Conservation (phyloP, 179 eudicot species). For the Beta macrorhiza region DNA sequence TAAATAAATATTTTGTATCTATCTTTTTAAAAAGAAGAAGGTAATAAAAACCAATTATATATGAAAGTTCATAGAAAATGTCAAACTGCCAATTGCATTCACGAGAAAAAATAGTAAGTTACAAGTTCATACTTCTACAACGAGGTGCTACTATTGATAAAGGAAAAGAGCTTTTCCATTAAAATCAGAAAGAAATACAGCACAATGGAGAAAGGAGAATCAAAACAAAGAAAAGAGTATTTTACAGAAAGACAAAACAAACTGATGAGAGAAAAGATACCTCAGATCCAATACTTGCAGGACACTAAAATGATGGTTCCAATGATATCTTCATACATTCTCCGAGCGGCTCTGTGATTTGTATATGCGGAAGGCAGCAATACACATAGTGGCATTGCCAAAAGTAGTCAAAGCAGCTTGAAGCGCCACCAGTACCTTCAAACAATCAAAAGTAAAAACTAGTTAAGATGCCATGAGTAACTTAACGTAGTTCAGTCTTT, state of each 20-base stretch:
- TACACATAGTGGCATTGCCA: slow-evolving; percentile 80
- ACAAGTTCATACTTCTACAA: slow-evolving; percentile 1
- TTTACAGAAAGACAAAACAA: slow-evolving; percentile 9
- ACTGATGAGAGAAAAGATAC: slow-evolving; percentile 15
- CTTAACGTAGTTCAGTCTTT: neutral
- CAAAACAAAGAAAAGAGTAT: neutral
- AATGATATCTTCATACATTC: slow-evolving; percentile 34
- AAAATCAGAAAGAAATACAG: slow-evolving; percentile 9
- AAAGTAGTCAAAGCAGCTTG: slow-evolving; percentile 87
- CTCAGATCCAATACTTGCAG: neutral
- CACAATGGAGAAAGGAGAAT: no score
- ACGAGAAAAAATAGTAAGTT: slow-evolving; percentile 3
- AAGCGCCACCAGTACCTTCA: slow-evolving; percentile 79
- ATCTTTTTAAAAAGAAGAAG: no score
- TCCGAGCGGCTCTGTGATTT: slow-evolving; percentile 47
- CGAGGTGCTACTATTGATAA: neutral
- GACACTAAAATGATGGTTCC: neutral
- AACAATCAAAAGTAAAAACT: slow-evolving; percentile 16
- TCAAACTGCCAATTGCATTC: slow-evolving; percentile 12
- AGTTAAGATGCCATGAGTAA: neutral
- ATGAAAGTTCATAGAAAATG: neutral
- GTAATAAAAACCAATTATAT: neutral
- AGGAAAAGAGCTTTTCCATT: neutral
- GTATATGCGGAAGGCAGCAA: slow-evolving; percentile 86
- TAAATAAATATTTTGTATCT: neutral